Evolutionary conservation across 202 grass and related monocot species (phyloP).

Genomic region (Digitaria exilis): DNA sequence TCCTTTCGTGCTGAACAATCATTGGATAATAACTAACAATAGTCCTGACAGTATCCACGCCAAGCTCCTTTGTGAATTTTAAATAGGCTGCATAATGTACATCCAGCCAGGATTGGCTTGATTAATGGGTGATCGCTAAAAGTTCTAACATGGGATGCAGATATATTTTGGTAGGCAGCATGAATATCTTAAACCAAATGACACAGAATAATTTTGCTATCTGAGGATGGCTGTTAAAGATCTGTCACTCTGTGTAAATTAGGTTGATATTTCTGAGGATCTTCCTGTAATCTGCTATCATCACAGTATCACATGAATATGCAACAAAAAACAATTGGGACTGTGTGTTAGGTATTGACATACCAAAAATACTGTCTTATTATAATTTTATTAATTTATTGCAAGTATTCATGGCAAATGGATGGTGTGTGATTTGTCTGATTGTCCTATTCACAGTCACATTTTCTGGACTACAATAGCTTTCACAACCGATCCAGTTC

Average conservation of each 20-base stretch:
- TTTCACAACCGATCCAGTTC: background rate
- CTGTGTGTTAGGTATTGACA: background rate
- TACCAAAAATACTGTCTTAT: constrained; percentile 8
- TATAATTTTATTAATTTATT: constrained; percentile 1
- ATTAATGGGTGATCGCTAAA: constrained; percentile 10
- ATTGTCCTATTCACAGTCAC: background rate
- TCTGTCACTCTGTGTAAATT: constrained; percentile 3
- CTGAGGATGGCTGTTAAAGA: background rate
- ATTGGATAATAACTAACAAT: background rate
- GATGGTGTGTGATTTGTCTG: constrained; percentile 9
- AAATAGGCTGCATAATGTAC: background rate
- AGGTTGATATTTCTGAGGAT: constrained; percentile 24
- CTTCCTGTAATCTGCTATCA: background rate
- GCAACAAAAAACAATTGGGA: background rate
- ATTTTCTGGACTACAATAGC: background rate
- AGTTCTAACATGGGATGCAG: background rate
- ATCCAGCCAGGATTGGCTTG: constrained; percentile 9
- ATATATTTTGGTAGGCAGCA: background rate
- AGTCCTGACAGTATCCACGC: background rate
- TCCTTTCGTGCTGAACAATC: background rate
- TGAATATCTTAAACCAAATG: background rate
- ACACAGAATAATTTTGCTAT: background rate
- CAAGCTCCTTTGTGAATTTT: constrained; percentile 23
- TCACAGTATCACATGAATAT: background rate
- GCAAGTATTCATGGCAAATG: background rate